Evolutionary conservation across 768 basidiomycete genomes (phyloP).

Genomic region (Suillus cothurnatus): DNA sequence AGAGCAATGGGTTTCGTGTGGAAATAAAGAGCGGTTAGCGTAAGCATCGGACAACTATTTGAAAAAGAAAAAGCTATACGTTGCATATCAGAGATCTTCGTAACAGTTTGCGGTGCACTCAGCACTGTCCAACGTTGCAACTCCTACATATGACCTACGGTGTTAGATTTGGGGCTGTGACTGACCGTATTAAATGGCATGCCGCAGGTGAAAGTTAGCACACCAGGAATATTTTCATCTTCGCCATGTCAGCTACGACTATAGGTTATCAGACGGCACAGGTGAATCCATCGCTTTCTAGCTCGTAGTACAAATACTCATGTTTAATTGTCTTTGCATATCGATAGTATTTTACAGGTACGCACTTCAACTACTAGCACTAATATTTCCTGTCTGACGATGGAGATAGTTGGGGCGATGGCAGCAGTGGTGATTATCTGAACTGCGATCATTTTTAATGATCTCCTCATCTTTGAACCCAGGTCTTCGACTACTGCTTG

Average conservation of each 20-base stretch:
- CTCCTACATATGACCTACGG: neutral
- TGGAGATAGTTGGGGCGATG: neutral
- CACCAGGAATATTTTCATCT: neutral
- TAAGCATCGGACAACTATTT: neutral
- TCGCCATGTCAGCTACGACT: neutral
- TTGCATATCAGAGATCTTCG: neutral
- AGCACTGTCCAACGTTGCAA: neutral
- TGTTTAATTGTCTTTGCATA: neutral
- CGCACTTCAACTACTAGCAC: neutral
- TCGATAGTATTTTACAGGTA: neutral
- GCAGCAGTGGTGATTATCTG: neutral
- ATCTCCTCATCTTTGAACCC: neutral
- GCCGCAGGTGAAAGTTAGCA: neutral
- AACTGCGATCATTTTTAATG: neutral
- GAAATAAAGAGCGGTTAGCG: neutral
- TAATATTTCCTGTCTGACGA: neutral
- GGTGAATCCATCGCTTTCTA: neutral
- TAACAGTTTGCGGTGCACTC: neutral
- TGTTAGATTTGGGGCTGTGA: neutral
- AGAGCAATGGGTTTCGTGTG: neutral
- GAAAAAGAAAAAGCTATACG: neutral
- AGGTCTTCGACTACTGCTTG: constrained; percentile 8
- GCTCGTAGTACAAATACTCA: neutral
- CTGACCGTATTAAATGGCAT: neutral
- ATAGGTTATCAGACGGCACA: neutral